Evolutionary conservation across 164 flowering plant species (phyloP).

Genomic region (Echeveria elegans): DNA sequence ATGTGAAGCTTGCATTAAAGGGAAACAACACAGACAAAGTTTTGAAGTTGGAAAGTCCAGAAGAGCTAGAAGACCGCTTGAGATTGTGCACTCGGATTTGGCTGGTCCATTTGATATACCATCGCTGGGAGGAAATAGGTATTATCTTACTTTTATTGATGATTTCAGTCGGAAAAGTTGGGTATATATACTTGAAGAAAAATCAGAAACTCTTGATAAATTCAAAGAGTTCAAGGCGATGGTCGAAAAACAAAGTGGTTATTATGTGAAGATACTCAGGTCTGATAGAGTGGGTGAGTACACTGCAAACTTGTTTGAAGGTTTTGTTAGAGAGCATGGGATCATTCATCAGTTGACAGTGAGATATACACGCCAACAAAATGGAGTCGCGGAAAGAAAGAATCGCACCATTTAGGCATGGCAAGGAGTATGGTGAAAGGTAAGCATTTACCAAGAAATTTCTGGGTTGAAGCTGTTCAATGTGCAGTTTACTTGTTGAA

Average conservation of each 20-base stretch:
- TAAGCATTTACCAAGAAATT: neutral
- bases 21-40: neutral
- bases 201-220: neutral
- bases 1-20: neutral
- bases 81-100: neutral
- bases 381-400: neutral
- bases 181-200: neutral
- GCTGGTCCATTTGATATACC: neutral
- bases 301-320: neutral
- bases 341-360: neutral
- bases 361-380: neutral
- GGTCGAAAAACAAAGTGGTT: neutral
- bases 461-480: neutral
- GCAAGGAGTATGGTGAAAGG: neutral
- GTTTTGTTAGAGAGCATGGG: neutral
- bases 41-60: neutral
- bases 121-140: neutral
- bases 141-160: neutral
- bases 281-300: neutral
- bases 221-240: neutral
- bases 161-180: neutral
- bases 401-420: neutral
- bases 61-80: neutral
- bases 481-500: neutral
- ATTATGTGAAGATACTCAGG: neutral